A percentile compares a stretch with the other conserved stretches of the same genome.
Evolutionary conservation across 768 basidiomycete genomes (phyloP).

Genomic region (Lactifluus piperatus): DNA sequence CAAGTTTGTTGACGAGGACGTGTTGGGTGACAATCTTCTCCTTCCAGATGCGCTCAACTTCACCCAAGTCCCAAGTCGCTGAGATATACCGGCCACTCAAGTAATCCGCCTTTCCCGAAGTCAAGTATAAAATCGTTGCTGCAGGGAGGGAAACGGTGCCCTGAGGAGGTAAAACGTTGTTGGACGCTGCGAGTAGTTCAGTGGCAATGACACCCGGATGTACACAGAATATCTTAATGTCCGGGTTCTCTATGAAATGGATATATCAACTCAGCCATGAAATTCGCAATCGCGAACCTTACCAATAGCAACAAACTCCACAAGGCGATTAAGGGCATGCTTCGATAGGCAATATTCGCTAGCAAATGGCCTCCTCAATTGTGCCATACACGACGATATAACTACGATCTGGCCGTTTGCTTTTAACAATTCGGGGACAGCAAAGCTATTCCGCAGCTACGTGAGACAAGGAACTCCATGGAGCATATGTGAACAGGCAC

Average conservation of each 20-base stretch:
- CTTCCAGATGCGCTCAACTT: not conserved
- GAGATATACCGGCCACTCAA: no score
- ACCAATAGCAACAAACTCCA: no score
- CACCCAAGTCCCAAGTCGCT: no score
- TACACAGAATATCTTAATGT: no score
- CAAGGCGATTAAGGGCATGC: not conserved
- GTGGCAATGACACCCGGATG: not conserved
- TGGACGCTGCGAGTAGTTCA: not conserved
- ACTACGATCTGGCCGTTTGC: conserved; percentile 1
- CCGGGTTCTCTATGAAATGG: not conserved
- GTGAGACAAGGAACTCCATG: no score
- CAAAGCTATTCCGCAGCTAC: not conserved
- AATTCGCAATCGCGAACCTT: no score
- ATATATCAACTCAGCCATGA: no score
- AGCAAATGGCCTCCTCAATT: not conserved
- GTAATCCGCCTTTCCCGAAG: no score
- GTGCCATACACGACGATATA: not conserved
- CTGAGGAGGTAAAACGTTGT: not conserved
- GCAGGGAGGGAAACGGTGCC: not conserved
- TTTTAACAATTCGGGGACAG: conserved; percentile 5
- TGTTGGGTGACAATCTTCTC: no score
- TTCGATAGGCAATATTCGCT: conserved; percentile 15
- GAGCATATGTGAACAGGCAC: not conserved
- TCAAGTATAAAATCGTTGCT: not conserved
- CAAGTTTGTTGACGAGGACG: no score